Base-by-base conservation (phyloP, 2,329 filamentous ascomycete genomes). In the Meredithiella fracta region DNA sequence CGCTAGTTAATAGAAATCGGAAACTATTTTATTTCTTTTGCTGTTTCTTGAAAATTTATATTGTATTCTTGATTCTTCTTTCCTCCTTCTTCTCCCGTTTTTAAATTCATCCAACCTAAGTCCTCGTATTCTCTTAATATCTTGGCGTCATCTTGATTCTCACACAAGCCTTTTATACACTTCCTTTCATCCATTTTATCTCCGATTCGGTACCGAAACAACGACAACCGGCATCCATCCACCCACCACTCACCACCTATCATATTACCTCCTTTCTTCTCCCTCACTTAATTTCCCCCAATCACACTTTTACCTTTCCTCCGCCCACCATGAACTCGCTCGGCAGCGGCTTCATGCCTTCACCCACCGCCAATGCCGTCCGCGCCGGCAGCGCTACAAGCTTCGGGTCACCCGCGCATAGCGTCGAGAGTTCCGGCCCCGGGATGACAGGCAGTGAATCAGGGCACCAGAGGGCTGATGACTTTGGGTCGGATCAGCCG, bases 361-460 rank as follows among this genome's bases (percentile, higher is more conserved):
- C 31, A 4, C 38, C 53, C 17, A 47, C 47, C 20, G 22, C 25
- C 15, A 22, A 37, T 34, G n/a, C 26, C 23, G 17, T 20, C 17
- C 40, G 40, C 34, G 25, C 44, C 8, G 44, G n/a, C 17, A 54
- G 52, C 26, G 47, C 38, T 8, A 34, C 52, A 1, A 54, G 53
- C 20, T 54, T 54, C 49, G 53, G 26, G 2, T 54, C 53, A 20
- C 53, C 53, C 22, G 53, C 53, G 9, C 42, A 25, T 20, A 54
- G 53, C 22, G 26, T 37, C 17, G 53, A 54, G 20, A 54, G 53
- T 20, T 23, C 20, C 22, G 53, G 42, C 14, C 22, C 29, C 25
- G 53, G 53, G 1, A 54, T 54, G 25, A 34, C 23, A 9, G 53
- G 40, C 20, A 26, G 53, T 22, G 44, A 54, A 34, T 34, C 40